phyloP scores from a whole-genome alignment of 345 rosid species.

The Jatropha curcas region DNA sequence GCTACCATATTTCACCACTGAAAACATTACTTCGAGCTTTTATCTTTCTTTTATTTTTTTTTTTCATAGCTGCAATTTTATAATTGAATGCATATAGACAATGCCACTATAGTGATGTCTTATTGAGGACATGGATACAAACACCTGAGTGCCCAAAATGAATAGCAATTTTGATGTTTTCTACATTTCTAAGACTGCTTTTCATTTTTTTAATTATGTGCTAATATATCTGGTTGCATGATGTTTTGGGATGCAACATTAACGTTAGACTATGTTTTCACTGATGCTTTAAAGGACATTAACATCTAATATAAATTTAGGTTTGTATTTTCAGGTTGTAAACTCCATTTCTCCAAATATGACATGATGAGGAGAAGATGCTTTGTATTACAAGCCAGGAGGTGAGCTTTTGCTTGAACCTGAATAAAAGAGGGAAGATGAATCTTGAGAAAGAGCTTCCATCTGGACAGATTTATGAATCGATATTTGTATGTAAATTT shows the following conservation, averaged over 20 bases:
- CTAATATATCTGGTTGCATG: neutral
- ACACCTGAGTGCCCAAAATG: neutral
- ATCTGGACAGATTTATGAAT: conserved; percentile 17
- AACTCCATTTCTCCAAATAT: conserved; percentile 35
- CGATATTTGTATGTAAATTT: conserved; percentile 29
- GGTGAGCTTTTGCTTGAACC: conserved; percentile 9
- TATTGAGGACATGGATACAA: neutral
- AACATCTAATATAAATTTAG: neutral
- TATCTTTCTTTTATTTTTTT: too few species aligned
- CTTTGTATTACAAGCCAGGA: conserved; percentile 11
- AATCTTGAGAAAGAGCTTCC: conserved; percentile 10
- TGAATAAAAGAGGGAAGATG: conserved; percentile 17
- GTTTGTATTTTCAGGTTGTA: conserved; percentile 31
- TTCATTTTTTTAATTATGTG: too few species aligned
- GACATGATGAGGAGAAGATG: conserved; percentile 46
- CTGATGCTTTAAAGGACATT: neutral
- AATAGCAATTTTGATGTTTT: neutral
- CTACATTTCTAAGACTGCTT: neutral
- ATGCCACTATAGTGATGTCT: neutral
- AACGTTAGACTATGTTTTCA: too few species aligned
- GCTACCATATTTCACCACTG: neutral
- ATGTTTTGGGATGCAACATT: too few species aligned
- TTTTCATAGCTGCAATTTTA: too few species aligned
- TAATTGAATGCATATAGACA: neutral
- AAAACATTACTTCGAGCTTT: too few species aligned